phyloP scores from a whole-genome alignment of 768 basidiomycete species.

The Rhizopogon vulgaris region DNA sequence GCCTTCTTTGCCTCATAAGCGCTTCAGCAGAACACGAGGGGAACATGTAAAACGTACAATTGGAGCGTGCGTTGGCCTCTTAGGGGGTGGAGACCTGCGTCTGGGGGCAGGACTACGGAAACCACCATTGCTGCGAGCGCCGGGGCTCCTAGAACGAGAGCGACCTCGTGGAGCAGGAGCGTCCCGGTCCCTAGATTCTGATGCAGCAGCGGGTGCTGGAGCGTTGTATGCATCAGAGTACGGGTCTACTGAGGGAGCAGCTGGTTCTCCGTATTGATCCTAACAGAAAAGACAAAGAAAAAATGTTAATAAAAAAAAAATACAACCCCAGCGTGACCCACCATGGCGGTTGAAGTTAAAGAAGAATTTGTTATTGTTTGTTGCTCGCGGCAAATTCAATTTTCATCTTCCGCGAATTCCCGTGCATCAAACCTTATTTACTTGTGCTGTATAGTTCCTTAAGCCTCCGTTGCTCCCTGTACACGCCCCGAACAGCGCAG shows the following conservation, averaged over 20 bases:
- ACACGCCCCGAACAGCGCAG: conserved; percentile 43
- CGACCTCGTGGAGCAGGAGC: conserved; percentile 53
- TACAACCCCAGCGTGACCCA: conserved; percentile 29
- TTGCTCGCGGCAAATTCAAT: conserved; percentile 28
- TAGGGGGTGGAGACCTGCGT: conserved; percentile 54
- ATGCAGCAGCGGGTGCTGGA: conserved; percentile 43
- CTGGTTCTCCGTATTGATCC: conserved; percentile 60
- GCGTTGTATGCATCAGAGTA: conserved; percentile 80
- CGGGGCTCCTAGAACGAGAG: conserved; percentile 69
- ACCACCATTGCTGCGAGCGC: conserved; percentile 38
- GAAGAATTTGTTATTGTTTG: conserved; percentile 37
- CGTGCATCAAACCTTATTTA: conserved; percentile 28
- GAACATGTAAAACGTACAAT: conserved; percentile 45
- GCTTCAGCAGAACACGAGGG: conserved; percentile 12
- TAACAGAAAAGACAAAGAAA: conserved; percentile 8
- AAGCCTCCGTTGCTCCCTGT: conserved; percentile 39
- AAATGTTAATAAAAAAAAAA: neutral
- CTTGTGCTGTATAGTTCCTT: conserved; percentile 58
- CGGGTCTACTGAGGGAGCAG: conserved; percentile 61
- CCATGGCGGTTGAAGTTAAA: conserved; percentile 65
- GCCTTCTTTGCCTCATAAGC: conserved; percentile 55
- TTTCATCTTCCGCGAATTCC: conserved; percentile 19
- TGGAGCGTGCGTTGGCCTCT: conserved; percentile 65
- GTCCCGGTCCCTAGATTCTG: conserved; percentile 49
- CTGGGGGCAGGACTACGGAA: conserved; percentile 53